Percentiles rank a stretch among this genome's conserved stretches.
phyloP scores from a whole-genome alignment of 495 filamentous ascomycete species.

The Parathielavia appendiculata region DNA sequence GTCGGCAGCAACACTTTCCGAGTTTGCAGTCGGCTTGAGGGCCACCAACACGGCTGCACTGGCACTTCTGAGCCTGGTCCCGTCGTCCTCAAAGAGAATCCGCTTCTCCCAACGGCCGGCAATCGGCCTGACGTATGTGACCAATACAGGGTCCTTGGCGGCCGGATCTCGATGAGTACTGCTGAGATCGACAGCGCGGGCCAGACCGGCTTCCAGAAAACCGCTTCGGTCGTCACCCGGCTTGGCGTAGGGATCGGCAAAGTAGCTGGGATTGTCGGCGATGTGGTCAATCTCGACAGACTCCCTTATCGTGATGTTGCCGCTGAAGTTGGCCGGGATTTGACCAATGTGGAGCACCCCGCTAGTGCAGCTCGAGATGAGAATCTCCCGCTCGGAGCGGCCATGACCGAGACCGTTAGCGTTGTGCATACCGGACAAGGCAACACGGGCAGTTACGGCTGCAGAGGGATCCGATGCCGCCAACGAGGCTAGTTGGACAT shows the following conservation, averaged over 20 bases:
- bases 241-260: constrained; percentile 46
- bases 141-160: constrained; percentile 42
- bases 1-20: constrained; percentile 24
- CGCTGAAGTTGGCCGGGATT: constrained; percentile 32
- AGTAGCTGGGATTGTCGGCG: constrained; percentile 58
- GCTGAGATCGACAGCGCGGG: constrained; percentile 35
- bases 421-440: constrained; percentile 42
- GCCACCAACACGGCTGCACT: constrained; percentile 53
- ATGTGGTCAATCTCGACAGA: constrained; percentile 39
- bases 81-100: constrained; percentile 57
- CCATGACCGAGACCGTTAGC: constrained; percentile 57
- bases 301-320: constrained; percentile 42
- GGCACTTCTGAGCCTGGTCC: constrained; percentile 44
- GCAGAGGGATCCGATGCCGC: constrained; percentile 16
- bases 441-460: constrained; percentile 44
- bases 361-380: constrained; percentile 41
- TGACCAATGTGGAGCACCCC: constrained; percentile 28
- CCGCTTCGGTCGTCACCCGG: constrained; percentile 51
- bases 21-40: constrained; percentile 36
- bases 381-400: constrained; percentile 40
- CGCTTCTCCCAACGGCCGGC: constrained; percentile 35
- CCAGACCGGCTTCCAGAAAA: constrained; percentile 49
- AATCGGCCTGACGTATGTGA: constrained; percentile 41
- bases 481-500: constrained; percentile 24
- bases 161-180: constrained; percentile 34